A percentile compares a stretch with the other conserved stretches of the same genome.
Conservation (phyloP, 345 rosid species). For the Lepidium sativum region DNA sequence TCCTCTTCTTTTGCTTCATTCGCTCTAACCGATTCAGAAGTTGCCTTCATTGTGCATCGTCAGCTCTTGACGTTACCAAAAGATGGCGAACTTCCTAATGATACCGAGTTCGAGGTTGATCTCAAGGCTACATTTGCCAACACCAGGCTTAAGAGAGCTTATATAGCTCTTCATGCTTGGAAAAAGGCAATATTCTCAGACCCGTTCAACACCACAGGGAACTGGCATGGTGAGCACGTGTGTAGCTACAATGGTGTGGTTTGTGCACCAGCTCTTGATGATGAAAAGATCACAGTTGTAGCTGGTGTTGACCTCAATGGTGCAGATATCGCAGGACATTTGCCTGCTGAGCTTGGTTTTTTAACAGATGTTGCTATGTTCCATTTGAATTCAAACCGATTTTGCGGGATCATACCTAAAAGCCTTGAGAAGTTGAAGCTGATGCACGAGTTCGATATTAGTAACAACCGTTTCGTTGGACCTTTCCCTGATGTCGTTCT, state of each 20-base stretch:
- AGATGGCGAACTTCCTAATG: constrained; percentile 28
- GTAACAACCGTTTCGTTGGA: constrained; percentile 80
- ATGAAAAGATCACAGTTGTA: constrained; percentile 37
- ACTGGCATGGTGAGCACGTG: constrained; percentile 70
- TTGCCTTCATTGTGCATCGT: constrained; percentile 52
- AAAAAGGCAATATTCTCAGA: constrained; percentile 70
- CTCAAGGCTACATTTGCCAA: constrained; percentile 39
- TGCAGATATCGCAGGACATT: constrained; percentile 79
- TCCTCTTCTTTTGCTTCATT: constrained; percentile 24
- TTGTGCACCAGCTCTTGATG: constrained; percentile 62
- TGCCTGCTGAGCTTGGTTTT: constrained; percentile 65
- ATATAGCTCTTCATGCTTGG: constrained; percentile 73
- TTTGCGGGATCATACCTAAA: constrained; percentile 75
- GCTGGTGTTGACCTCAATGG: constrained; percentile 73
- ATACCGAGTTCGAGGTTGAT: constrained; percentile 31
- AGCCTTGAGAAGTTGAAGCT: constrained; percentile 42
- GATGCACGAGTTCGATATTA: constrained; percentile 77
- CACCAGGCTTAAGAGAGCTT: constrained; percentile 53
- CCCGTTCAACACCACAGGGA: constrained; percentile 56
- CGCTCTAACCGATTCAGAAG: constrained; percentile 50
- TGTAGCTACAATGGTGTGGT: constrained; percentile 69
- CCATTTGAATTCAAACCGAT: constrained; percentile 72
- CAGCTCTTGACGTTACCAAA: constrained; percentile 51
- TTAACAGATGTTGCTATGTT: constrained; percentile 57
- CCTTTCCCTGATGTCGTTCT: constrained; percentile 46